Evolutionary conservation across 2,329 filamentous ascomycete genomes (phyloP).

Genomic region (Talaromyces sp.): DNA sequence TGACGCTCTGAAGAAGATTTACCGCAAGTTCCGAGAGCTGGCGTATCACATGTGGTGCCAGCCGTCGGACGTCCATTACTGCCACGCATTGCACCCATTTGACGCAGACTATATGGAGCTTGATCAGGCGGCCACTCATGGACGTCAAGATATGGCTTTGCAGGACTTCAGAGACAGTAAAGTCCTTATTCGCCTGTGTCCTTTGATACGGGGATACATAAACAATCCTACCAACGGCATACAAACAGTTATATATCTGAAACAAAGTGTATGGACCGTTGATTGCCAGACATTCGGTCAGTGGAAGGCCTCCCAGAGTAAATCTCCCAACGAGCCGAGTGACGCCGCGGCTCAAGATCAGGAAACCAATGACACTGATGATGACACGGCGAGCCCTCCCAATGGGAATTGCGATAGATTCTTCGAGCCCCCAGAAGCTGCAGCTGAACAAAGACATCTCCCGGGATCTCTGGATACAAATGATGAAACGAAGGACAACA

Average conservation of each 20-base stretch:
- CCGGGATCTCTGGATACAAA: neutral
- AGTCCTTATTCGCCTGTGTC: neutral
- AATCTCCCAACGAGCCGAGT: neutral
- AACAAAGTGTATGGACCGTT: conserved; percentile 4
- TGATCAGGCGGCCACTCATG: neutral
- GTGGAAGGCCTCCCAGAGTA: neutral
- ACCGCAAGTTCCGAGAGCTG: conserved; percentile 4
- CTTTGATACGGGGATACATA: neutral
- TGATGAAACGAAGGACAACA: neutral
- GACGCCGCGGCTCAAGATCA: too few relatives aligned
- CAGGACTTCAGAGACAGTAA: neutral
- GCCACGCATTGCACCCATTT: neutral
- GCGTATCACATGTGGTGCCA: conserved; percentile 9
- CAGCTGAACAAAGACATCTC: neutral
- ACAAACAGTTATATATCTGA: neutral
- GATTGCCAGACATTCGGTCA: neutral
- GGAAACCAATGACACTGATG: neutral
- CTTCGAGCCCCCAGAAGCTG: neutral
- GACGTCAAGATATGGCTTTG: neutral
- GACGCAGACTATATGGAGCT: neutral
- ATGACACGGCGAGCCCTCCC: neutral
- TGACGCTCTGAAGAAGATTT: neutral
- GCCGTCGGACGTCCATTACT: neutral
- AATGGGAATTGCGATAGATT: neutral
- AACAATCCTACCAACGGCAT: neutral